Evolutionary conservation across 129 eudicot genomes (phyloP), one percentile per base, ranked within the genome.

Genomic region (Smallanthus sonchifolius): DNA sequence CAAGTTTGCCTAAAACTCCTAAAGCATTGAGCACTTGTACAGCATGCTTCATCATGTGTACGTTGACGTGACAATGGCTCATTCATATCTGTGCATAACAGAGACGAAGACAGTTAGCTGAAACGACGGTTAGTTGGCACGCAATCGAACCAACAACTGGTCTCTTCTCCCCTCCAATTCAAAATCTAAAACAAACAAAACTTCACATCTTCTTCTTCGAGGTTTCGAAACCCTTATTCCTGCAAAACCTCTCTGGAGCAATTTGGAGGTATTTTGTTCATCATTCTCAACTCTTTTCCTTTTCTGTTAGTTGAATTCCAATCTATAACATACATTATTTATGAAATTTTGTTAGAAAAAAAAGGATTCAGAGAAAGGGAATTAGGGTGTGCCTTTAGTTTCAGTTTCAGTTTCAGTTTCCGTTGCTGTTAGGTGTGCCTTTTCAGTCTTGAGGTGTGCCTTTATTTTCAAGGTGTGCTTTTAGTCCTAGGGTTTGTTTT

Each of bases 91-190:
- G 36, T 17, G 47, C 51, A 48, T 17, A 65, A 24, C 24, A 47
- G 19, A 78, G 37, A 65, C 63, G 69, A 73, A 79, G 83, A 79
- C 51, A 51, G 81, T 69, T 75, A 81, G 83, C 68, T 79, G 78
- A 52, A 79, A 71, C 78, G 83, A 79, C 74, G 32, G 78, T 72
- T 79, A 52, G 83, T 65, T 79, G 83, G 83, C 83, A 79, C 83
- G 40, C 73, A 52, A 0, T 51, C 54, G 34, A 71, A 62, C 47
- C 74, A 72, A 65, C 78, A 72, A 55, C 69, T 43, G 15, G 83
- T 54, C 74, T 77, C 82, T 37, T 57, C 44, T 77, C 10, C 20
- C 54, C 75, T 69, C 56, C 77, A 47, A 47, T 63, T 40, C 82
- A 20, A 78, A 48, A 78, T 65, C 75, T 30, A 19, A 14, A 77